Conservation (phyloP, 2,329 filamentous ascomycete species). For the Talaromyces sp. region DNA sequence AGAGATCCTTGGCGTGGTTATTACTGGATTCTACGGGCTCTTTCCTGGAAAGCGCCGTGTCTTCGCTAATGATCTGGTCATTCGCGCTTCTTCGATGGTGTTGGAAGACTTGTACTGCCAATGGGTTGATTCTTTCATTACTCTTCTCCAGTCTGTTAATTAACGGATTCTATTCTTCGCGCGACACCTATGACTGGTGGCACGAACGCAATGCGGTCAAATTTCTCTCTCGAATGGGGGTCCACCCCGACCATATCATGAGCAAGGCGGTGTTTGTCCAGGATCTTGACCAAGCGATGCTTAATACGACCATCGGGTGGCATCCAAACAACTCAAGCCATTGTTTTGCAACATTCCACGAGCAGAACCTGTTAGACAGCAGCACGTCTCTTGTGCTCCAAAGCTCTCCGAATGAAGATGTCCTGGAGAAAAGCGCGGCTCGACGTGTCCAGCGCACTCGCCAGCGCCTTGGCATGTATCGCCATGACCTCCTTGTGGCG, state of each 20-base stretch:
- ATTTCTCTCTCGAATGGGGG: constrained; percentile 77
- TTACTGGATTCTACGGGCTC: constrained; percentile 67
- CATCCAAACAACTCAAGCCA: constrained; percentile 26
- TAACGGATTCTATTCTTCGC: constrained; percentile 71
- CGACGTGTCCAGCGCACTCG: constrained; percentile 71
- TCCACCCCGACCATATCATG: constrained; percentile 74
- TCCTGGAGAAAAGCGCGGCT: constrained; percentile 28
- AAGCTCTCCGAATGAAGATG: constrained; percentile 20
- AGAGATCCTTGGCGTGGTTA: constrained; percentile 61
- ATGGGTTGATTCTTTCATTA: constrained; percentile 66
- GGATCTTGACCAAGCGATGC: constrained; percentile 66
- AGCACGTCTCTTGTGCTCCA: constrained; percentile 24
- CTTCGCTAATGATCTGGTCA: constrained; percentile 71
- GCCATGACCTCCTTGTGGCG: constrained; percentile 86
- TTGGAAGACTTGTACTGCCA: constrained; percentile 64
- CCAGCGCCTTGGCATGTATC: constrained; percentile 73
- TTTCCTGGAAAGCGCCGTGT: constrained; percentile 67
- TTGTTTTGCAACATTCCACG: constrained; percentile 41
- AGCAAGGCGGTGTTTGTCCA: constrained; percentile 76
- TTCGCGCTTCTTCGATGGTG: constrained; percentile 61
- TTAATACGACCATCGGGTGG: constrained; percentile 27
- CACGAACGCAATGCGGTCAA: constrained; percentile 70
- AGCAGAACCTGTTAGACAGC: constrained; percentile 32
- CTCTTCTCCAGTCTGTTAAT: constrained; percentile 63
- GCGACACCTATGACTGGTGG: constrained; percentile 75